A percentile compares a stretch with the other conserved stretches of the same genome.
phyloP scores from a whole-genome alignment of 1,284 basidiomycete species.

The Cerioporus squamosus region DNA sequence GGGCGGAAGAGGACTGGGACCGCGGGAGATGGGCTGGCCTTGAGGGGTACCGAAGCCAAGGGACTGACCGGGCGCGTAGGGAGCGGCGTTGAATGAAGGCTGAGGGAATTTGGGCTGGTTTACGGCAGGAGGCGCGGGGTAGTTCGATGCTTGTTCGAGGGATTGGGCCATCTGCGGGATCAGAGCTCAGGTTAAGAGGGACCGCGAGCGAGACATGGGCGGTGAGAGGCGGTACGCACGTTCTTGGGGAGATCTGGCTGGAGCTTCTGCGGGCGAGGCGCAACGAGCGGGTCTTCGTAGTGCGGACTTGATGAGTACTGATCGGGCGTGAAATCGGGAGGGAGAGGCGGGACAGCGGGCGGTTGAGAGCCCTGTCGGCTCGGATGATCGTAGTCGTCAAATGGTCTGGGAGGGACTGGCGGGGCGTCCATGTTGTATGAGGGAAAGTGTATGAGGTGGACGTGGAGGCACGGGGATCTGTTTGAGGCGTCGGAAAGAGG shows the following conservation, averaged over 20 bases:
- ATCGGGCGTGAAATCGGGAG: slow-evolving; percentile 37
- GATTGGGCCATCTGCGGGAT: slow-evolving; percentile 62
- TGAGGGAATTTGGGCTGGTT: slow-evolving; percentile 13
- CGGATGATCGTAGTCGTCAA: slow-evolving; percentile 29
- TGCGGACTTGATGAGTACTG: slow-evolving; percentile 44
- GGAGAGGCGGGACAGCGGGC: slow-evolving; percentile 49
- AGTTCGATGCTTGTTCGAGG: slow-evolving; percentile 41
- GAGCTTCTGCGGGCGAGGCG: slow-evolving; percentile 68
- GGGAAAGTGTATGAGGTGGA: too few species aligned
- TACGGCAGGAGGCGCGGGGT: neutral
- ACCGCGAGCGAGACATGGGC: slow-evolving; percentile 5
- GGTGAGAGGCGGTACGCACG: slow-evolving; percentile 42
- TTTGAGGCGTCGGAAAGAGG: too few species aligned
- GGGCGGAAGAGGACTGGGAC: slow-evolving; percentile 32
- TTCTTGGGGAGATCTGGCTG: slow-evolving; percentile 67
- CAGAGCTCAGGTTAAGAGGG: slow-evolving; percentile 5
- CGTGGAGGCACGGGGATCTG: too few species aligned
- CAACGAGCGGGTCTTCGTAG: slow-evolving; percentile 62
- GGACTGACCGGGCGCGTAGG: slow-evolving; percentile 15
- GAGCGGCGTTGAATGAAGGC: slow-evolving; percentile 18
- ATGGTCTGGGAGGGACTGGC: slow-evolving; percentile 34
- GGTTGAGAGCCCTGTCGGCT: slow-evolving; percentile 22
- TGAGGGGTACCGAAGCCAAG: slow-evolving; percentile 30
- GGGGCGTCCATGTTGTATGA: slow-evolving; percentile 29
- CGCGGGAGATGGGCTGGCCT: slow-evolving; percentile 23